Evolutionary conservation across 192 early-diverging fungal genomes (phyloP).

Genomic region (Phlyctochytrium planicorne): DNA sequence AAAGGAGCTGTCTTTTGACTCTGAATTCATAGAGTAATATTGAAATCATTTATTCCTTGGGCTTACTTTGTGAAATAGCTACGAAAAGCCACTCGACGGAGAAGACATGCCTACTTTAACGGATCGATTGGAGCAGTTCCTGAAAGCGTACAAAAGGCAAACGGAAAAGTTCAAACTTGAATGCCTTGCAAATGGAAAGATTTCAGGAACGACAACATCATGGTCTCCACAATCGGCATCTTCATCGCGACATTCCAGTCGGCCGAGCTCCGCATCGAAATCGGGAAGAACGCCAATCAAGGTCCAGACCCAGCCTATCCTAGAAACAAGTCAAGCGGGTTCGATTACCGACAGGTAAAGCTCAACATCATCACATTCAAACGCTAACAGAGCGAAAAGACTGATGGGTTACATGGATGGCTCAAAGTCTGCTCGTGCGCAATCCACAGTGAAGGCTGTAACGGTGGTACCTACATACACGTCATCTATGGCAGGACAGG

Average conservation of each 20-base stretch:
- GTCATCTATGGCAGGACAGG: background rate
- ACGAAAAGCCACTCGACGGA: background rate
- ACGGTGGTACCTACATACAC: background rate
- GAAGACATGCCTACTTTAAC: slow-evolving; percentile 4
- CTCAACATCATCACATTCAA: background rate
- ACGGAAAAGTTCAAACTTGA: slow-evolving; percentile 22
- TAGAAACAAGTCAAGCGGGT: too few species aligned
- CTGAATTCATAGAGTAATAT: slow-evolving; percentile 9
- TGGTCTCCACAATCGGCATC: slow-evolving; percentile 12
- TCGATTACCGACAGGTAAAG: too few species aligned
- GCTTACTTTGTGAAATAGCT: background rate
- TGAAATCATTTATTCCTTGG: background rate
- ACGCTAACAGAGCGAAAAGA: background rate
- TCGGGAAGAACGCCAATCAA: background rate
- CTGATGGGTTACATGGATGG: background rate
- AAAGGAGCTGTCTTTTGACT: slow-evolving; percentile 15
- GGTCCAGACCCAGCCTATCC: too few species aligned
- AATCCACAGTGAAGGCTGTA: background rate
- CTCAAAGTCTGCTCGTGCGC: background rate
- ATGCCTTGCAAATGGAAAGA: slow-evolving; percentile 4
- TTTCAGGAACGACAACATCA: slow-evolving; percentile 1
- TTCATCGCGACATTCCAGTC: background rate
- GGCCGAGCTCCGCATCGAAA: background rate
- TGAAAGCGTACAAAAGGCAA: slow-evolving; percentile 17
- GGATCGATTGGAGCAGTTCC: slow-evolving; percentile 10